Conservation (phyloP, 139 green algal genomes). For the Trebouxia sp. region DNA sequence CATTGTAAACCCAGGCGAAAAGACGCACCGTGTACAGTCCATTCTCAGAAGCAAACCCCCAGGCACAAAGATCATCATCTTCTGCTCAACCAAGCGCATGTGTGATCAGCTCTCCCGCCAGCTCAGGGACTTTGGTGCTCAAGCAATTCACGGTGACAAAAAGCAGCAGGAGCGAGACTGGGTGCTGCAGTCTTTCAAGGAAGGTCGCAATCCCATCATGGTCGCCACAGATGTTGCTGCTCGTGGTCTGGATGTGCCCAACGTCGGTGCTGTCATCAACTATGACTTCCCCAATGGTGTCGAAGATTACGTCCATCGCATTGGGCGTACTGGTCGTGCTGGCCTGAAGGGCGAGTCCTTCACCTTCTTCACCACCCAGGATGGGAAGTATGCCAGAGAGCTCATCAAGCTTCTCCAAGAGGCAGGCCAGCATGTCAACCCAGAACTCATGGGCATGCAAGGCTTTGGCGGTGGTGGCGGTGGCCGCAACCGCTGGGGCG, state of each 20-base stretch:
- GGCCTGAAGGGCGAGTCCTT: constrained; percentile 76
- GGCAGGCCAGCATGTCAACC: constrained; percentile 61
- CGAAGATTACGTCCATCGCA: constrained; percentile 91
- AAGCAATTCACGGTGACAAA: constrained; percentile 95
- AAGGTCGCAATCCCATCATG: constrained; percentile 55
- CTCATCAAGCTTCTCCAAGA: constrained; percentile 59
- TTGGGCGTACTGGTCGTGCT: constrained; percentile 87
- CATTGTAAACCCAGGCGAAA: constrained; percentile 50
- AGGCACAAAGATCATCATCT: constrained; percentile 84
- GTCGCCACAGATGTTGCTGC: constrained; percentile 74
- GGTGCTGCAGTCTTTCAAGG: constrained; percentile 68
- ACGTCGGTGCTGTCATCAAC: constrained; percentile 86
- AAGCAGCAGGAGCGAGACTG: constrained; percentile 90
- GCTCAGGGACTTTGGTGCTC: constrained; percentile 68
- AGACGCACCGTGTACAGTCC: constrained; percentile 62
- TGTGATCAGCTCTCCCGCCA: constrained; percentile 80
- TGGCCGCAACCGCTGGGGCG: constrained; percentile 40
- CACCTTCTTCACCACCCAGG: constrained; percentile 75
- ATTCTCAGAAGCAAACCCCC: constrained; percentile 68
- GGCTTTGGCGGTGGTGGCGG: constrained; percentile 32
- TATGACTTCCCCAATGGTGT: constrained; percentile 81
- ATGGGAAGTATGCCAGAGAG: constrained; percentile 72
- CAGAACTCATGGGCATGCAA: constrained; percentile 59
- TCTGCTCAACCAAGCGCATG: constrained; percentile 92
- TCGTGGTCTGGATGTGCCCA: constrained; percentile 77